These are phyloP conservation scores for Drosera capensis DNA, from an alignment of 148 eudicot species.

Conservation along the genomic window DNA sequence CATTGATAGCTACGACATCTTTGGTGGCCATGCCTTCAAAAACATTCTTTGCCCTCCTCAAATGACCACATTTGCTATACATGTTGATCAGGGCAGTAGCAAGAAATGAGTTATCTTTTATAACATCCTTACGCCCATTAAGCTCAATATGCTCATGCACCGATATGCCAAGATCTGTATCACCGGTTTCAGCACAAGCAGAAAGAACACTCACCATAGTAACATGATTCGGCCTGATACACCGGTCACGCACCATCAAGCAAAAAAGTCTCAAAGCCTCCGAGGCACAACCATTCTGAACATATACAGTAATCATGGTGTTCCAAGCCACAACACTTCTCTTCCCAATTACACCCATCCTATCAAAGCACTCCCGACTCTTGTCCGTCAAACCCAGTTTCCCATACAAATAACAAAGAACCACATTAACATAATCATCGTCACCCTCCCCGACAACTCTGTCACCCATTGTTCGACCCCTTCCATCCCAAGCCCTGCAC, in stretches of 20 bases:
- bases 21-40: slow-evolving; percentile 30
- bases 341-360: slow-evolving; percentile 32
- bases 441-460: slow-evolving; percentile 9
- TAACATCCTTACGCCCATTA: slow-evolving; percentile 26
- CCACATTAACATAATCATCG: slow-evolving; percentile 28
- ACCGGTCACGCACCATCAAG: slow-evolving; percentile 26
- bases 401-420: slow-evolving; percentile 55
- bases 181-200: slow-evolving; percentile 75
- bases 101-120: slow-evolving; percentile 30
- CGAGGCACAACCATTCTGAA: slow-evolving; percentile 44
- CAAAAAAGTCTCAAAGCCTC: slow-evolving; percentile 44
- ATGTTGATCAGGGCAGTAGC: slow-evolving; percentile 76
- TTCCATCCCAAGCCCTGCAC: slow-evolving; percentile 28
- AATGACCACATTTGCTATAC: slow-evolving; percentile 63
- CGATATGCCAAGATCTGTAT: slow-evolving; percentile 49
- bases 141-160: slow-evolving; percentile 48
- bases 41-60: slow-evolving; percentile 39
- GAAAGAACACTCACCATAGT: slow-evolving; percentile 77
- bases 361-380: slow-evolving; percentile 47
- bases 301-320: slow-evolving; percentile 49
- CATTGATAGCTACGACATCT: slow-evolving; percentile 56
- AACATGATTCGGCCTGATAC: slow-evolving; percentile 53
- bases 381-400: slow-evolving; percentile 28
- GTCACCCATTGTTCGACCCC: slow-evolving; percentile 33
- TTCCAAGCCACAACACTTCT: slow-evolving; percentile 72